These are phyloP conservation scores for Arthroderma sp. DNA, from an alignment of 2,329 filamentous ascomycete species.

Conservation along the genomic window DNA sequence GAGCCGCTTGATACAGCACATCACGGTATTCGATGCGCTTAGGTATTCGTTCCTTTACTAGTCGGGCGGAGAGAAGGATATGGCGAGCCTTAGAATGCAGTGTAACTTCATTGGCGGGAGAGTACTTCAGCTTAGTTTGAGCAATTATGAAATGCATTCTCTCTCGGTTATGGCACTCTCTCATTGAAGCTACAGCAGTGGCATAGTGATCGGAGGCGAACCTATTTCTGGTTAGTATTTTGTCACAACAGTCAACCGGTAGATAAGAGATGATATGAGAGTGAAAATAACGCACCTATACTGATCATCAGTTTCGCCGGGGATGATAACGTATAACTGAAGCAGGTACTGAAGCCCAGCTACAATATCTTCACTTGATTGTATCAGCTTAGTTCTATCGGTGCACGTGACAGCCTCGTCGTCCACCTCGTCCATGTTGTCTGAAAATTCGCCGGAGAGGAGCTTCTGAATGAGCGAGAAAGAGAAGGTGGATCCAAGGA, in stretches of 20 bases:
- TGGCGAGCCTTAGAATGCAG: conserved; percentile 67
- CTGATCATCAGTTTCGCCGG: conserved; percentile 70
- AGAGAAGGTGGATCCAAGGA: conserved; percentile 71
- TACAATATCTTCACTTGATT: conserved; percentile 51
- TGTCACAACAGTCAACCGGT: not conserved
- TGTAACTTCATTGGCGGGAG: conserved; percentile 44
- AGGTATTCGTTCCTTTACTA: conserved; percentile 55
- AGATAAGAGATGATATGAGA: not conserved
- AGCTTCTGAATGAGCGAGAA: conserved; percentile 68
- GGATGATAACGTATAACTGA: conserved; percentile 65
- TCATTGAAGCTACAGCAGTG: conserved; percentile 57
- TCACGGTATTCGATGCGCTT: conserved; percentile 56
- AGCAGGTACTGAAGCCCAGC: conserved; percentile 71
- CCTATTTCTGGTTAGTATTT: conserved; percentile 22
- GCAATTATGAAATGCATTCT: conserved; percentile 90
- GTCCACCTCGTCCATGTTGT: conserved; percentile 36
- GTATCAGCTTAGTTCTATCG: conserved; percentile 36
- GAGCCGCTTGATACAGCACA: conserved; percentile 65
- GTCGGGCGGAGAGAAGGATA: conserved; percentile 61
- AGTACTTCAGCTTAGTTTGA: conserved; percentile 64
- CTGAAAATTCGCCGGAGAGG: conserved; percentile 60
- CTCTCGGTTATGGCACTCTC: conserved; percentile 50
- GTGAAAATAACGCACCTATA: conserved; percentile 43
- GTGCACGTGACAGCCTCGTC: conserved; percentile 23
- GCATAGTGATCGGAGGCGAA: conserved; percentile 84